Evolutionary conservation across 225 moss, liverwort and hornwort genomes (phyloP).

Genomic region (Physcomitrium patens): DNA sequence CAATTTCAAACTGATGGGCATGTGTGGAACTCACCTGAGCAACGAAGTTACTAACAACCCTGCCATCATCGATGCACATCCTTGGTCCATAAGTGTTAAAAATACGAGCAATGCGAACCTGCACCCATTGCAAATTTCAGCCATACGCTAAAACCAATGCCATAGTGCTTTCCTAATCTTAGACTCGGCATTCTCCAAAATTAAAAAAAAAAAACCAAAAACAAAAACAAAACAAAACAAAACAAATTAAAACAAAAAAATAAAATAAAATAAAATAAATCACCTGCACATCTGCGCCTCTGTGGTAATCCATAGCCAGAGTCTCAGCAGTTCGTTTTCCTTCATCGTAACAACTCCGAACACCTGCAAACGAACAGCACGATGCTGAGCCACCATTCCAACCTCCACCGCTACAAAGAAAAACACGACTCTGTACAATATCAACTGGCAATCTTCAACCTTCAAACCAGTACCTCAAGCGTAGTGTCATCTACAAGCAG

Average conservation of each 20-base stretch:
- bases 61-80: constrained; percentile 67
- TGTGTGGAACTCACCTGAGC: constrained; percentile 44
- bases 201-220: background rate
- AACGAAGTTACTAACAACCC: constrained; percentile 64
- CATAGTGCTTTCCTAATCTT: background rate
- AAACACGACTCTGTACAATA: background rate
- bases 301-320: constrained; percentile 58
- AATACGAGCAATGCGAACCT: constrained; percentile 62
- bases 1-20: background rate
- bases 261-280: no score
- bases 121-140: background rate
- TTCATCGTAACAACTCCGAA: constrained; percentile 63
- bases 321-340: constrained; percentile 65
- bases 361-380: constrained; percentile 28
- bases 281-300: constrained; percentile 59
- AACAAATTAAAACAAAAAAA: no score
- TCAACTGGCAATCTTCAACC: background rate
- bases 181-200: background rate
- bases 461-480: no score
- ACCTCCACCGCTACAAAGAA: background rate
- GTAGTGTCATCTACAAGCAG: background rate
- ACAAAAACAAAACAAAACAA: background rate
- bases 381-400: background rate
- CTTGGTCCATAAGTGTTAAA: constrained; percentile 65
- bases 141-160: background rate